phyloP scores from a whole-genome alignment of 2,329 filamentous ascomycete species.

The Colletotrichum eremochloae region DNA sequence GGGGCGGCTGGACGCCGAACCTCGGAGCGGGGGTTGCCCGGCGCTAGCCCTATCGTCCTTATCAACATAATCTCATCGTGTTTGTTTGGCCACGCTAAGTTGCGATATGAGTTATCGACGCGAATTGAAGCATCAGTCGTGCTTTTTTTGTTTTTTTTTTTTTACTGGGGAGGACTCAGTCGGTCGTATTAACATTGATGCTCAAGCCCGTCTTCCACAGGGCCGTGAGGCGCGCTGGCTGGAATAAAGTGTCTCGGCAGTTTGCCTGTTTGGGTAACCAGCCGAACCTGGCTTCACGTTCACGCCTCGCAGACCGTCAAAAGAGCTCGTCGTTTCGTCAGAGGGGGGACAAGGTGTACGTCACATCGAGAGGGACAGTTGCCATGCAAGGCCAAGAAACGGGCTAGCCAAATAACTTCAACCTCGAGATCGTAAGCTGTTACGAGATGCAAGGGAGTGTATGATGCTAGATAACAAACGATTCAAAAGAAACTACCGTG shows the following conservation, averaged over 20 bases:
- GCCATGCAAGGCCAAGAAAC: not conserved
- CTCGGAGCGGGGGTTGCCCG: slow-evolving; percentile 22
- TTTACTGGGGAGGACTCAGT: too few relatives aligned
- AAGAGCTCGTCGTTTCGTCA: too few relatives aligned
- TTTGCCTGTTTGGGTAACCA: not conserved
- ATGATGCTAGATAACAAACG: slow-evolving; percentile 5
- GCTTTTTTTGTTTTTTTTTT: too few relatives aligned
- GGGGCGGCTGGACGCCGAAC: slow-evolving; percentile 9
- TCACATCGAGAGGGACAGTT: too few relatives aligned
- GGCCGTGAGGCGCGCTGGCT: too few relatives aligned
- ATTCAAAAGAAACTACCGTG: not conserved
- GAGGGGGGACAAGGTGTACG: too few relatives aligned
- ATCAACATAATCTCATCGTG: not conserved
- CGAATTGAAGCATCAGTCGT: too few relatives aligned
- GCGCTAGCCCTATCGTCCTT: not conserved
- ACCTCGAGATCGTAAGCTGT: not conserved
- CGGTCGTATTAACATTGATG: not conserved
- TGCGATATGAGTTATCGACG: too few relatives aligned
- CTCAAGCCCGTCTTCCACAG: not conserved
- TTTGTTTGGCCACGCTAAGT: not conserved
- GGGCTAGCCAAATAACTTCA: not conserved
- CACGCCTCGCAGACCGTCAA: not conserved
- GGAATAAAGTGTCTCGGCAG: not conserved
- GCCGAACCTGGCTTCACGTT: not conserved
- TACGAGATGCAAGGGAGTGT: slow-evolving; percentile 5